Conservation (phyloP, 495 filamentous ascomycete species). For the Xylona heveae region DNA sequence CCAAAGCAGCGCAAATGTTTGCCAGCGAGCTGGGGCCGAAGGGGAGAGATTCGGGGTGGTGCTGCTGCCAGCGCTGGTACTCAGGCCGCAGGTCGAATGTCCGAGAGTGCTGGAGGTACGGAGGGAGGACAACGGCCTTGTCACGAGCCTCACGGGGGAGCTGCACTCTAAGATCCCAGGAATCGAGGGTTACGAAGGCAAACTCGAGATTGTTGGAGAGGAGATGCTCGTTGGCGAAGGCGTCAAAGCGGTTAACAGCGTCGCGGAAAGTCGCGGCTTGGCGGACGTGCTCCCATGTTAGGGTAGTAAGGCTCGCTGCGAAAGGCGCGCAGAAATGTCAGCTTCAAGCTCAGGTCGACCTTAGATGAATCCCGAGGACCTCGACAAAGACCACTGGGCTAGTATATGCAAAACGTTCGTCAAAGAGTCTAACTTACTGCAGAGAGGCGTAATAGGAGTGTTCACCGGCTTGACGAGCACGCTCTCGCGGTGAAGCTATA, state of each 20-base stretch:
- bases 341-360: neutral
- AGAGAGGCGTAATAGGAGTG: constrained; percentile 92
- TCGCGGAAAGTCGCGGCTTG: constrained; percentile 91
- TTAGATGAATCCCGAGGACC: neutral
- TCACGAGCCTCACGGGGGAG: constrained; percentile 91
- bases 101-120: constrained; percentile 90
- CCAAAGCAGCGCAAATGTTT: constrained; percentile 93
- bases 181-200: constrained; percentile 92
- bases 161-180: constrained; percentile 96
- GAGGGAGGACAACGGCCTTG: constrained; percentile 90
- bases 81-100: constrained; percentile 93
- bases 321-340: constrained; percentile 7
- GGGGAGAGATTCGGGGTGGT: constrained; percentile 90
- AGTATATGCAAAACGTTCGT: constrained; percentile 5
- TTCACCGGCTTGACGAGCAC: constrained; percentile 96
- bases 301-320: constrained; percentile 82
- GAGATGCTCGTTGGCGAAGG: constrained; percentile 76
- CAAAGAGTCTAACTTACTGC: constrained; percentile 49
- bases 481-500: constrained; percentile 77
- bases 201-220: constrained; percentile 75
- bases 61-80: constrained; percentile 95
- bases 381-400: constrained; percentile 2
- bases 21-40: constrained; percentile 88
- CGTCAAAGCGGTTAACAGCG: constrained; percentile 84
- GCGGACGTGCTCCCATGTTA: constrained; percentile 97